Evolutionary conservation across 108 stramenopile species (phyloP).

Genomic region (Skeletonema potamos): DNA sequence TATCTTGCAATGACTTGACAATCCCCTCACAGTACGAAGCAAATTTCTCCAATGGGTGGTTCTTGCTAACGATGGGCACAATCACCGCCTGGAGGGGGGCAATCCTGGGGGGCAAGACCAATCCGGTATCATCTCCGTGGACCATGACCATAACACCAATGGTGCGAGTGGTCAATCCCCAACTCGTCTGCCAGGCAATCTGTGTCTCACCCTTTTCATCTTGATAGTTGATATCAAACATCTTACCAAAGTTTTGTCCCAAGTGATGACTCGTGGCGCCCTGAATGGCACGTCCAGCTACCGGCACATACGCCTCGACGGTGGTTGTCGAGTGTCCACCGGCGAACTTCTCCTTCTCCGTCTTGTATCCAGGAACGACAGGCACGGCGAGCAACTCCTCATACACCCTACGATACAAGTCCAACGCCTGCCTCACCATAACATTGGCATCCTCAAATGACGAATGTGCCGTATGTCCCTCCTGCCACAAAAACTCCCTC

Average conservation of each 20-base stretch:
- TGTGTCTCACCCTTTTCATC: constrained; percentile 90
- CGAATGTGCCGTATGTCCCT: constrained; percentile 99
- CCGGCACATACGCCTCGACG: constrained; percentile 98
- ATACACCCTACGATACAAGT: constrained; percentile 95
- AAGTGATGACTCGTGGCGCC: constrained; percentile 98
- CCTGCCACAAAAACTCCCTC: constrained; percentile 99
- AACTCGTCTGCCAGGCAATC: constrained; percentile 97
- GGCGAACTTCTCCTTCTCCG: constrained; percentile 98
- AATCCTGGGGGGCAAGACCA: constrained; percentile 96
- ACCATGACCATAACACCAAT: constrained; percentile 99
- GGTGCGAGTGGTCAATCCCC: constrained; percentile 98
- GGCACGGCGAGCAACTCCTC: constrained; percentile 99
- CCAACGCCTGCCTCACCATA: constrained; percentile 96
- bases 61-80: constrained; percentile 94
- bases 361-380: constrained; percentile 98
- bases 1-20: constrained; percentile 57
- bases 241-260: constrained; percentile 99
- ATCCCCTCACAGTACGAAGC: constrained; percentile 73
- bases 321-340: constrained; percentile 97
- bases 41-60: constrained; percentile 65
- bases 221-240: constrained; percentile 98
- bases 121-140: constrained; percentile 98
- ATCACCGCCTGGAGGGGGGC: constrained; percentile 97
- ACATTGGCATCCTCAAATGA: constrained; percentile 93
- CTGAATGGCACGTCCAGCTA: constrained; percentile 98